Conservation (phyloP, 129 eudicot genomes). For the Chrysanthemum seticuspe region DNA sequence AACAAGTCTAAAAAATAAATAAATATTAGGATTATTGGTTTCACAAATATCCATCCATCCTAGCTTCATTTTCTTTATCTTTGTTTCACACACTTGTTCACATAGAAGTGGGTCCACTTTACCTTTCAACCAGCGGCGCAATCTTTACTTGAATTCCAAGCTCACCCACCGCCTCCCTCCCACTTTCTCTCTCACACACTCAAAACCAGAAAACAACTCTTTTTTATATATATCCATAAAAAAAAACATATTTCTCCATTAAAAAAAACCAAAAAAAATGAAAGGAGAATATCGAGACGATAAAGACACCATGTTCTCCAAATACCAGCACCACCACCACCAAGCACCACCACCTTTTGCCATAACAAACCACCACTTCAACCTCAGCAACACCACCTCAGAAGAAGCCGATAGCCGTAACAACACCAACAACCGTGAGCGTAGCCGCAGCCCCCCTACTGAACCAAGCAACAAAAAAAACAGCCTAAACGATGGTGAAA, state of each 20-base stretch:
- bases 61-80: background rate
- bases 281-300: constrained; percentile 51
- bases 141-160: constrained; percentile 63
- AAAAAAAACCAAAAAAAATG: constrained; percentile 28
- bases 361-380: constrained; percentile 25
- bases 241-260: too few species aligned
- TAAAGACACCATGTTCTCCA: constrained; percentile 49
- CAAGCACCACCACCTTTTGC: constrained; percentile 25
- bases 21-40: background rate
- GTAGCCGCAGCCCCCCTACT: constrained; percentile 11
- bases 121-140: constrained; percentile 50
- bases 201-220: background rate
- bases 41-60: background rate
- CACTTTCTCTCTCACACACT: constrained; percentile 24
- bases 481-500: constrained; percentile 50
- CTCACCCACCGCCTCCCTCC: constrained; percentile 39
- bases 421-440: background rate
- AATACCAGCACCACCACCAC: constrained; percentile 37
- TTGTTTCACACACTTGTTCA: constrained; percentile 17
- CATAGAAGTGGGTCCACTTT: constrained; percentile 29
- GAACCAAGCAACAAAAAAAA: constrained; percentile 16
- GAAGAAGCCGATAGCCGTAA: constrained; percentile 53
- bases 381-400: constrained; percentile 37
- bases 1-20: too few species aligned
- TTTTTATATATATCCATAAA: too few species aligned